Evolutionary conservation across 2,329 filamentous ascomycete species (phyloP).

Genomic region (Diplodia scrobiculata): DNA sequence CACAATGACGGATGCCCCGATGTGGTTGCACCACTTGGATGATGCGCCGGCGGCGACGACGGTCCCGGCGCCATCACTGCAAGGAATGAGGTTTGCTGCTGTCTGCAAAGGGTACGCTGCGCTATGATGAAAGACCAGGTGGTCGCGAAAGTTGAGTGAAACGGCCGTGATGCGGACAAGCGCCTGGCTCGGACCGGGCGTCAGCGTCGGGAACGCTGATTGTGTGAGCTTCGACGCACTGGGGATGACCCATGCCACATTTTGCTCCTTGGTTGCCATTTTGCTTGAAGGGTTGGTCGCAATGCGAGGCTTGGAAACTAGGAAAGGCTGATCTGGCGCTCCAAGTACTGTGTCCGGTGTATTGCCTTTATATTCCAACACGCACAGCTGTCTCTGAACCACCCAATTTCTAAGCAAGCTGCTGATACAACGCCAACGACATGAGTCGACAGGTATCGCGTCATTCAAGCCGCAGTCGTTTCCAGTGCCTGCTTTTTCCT

Average conservation of each 20-base stretch:
- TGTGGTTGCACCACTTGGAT: slow-evolving; percentile 28
- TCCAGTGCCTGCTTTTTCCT: background rate
- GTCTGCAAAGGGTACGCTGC: background rate
- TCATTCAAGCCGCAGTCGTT: background rate
- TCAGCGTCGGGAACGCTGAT: background rate
- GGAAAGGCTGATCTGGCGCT: background rate
- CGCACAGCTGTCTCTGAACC: background rate
- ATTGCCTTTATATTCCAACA: background rate
- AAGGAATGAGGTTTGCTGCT: slow-evolving; percentile 28
- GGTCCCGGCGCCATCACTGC: slow-evolving; percentile 35
- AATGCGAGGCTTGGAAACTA: background rate
- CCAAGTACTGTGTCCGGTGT: background rate
- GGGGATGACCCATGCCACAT: slow-evolving; percentile 4
- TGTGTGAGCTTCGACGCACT: slow-evolving; percentile 1
- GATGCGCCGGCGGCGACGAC: slow-evolving; percentile 28
- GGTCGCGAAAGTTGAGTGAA: slow-evolving; percentile 25
- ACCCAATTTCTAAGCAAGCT: slow-evolving; percentile 3
- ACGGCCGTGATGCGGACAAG: slow-evolving; percentile 30
- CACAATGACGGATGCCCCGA: slow-evolving; percentile 29
- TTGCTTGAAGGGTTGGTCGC: background rate
- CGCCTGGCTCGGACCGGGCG: slow-evolving; percentile 10
- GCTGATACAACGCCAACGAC: no score
- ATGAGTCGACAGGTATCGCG: background rate
- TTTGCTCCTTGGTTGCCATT: background rate
- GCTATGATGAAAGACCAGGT: slow-evolving; percentile 21